Conservation (phyloP, 1,139 yeast genomes). For the Arxiozyma telluris region DNA sequence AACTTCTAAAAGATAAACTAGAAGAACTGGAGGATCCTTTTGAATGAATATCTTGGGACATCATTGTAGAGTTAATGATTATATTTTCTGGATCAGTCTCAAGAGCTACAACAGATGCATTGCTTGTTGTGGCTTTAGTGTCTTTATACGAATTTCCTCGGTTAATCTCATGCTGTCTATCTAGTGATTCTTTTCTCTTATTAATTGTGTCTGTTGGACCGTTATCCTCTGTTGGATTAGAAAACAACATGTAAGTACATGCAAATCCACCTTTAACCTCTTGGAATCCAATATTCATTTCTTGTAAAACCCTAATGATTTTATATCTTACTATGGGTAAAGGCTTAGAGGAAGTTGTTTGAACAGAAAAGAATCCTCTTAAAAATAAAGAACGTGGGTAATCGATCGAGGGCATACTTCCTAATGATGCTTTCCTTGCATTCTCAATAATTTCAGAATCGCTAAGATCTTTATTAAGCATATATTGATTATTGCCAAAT, state of each 20-base stretch:
- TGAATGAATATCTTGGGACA: background rate
- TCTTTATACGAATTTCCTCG: too few relatives aligned
- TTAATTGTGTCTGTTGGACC: background rate
- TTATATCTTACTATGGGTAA: conserved; percentile 79
- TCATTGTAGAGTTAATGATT: background rate
- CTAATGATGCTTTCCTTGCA: conserved; percentile 57
- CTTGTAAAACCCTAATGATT: conserved; percentile 65
- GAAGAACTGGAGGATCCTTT: background rate
- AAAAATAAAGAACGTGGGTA: conserved; percentile 81
- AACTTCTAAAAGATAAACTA: background rate
- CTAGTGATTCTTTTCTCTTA: background rate
- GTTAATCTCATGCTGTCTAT: background rate
- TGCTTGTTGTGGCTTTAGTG: background rate
- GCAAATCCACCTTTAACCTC: conserved; percentile 93
- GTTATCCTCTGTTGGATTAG: background rate
- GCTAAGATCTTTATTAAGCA: conserved; percentile 31
- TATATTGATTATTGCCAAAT: conserved; percentile 10
- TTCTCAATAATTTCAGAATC: conserved; percentile 58
- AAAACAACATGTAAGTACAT: conserved; percentile 38
- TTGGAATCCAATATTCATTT: conserved; percentile 66
- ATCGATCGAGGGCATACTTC: conserved; percentile 86
- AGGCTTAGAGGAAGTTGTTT: conserved; percentile 88
- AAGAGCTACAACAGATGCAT: background rate
- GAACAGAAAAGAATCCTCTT: conserved; percentile 90
- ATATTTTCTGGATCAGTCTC: background rate